Evolutionary conservation across 306 rosid genomes (phyloP).

Genomic region (Fragaria nilgerrensis): DNA sequence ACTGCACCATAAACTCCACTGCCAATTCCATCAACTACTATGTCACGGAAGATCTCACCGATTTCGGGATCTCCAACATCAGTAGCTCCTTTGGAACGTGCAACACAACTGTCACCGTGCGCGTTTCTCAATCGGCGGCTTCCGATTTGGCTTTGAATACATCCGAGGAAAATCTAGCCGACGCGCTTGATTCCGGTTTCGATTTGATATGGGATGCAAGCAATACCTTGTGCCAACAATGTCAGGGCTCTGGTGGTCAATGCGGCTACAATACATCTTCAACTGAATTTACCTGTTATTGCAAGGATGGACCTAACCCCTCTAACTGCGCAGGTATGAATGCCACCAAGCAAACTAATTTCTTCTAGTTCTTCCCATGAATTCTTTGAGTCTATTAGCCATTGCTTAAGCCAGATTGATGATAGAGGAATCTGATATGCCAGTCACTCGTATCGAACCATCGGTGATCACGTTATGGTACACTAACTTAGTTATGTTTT

Average conservation of each 20-base stretch:
- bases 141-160: background rate
- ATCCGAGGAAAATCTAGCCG: constrained; percentile 18
- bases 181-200: constrained; percentile 44
- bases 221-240: constrained; percentile 36
- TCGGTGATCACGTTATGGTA: background rate
- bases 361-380: background rate
- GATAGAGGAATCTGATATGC: background rate
- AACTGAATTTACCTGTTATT: constrained; percentile 45
- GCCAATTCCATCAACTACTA: constrained; percentile 24
- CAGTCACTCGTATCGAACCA: background rate
- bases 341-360: background rate
- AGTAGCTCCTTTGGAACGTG: constrained; percentile 18
- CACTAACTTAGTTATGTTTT: background rate
- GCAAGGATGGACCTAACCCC: constrained; percentile 36
- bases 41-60: background rate
- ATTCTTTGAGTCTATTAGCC: background rate
- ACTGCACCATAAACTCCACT: constrained; percentile 28
- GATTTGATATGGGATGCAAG: constrained; percentile 42
- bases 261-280: constrained; percentile 43
- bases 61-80: background rate
- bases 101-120: constrained; percentile 25
- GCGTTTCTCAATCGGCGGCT: constrained; percentile 29
- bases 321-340: constrained; percentile 28
- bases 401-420: background rate
- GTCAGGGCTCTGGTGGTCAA: constrained; percentile 39